Evolutionary conservation across 1,284 basidiomycete genomes (phyloP).

Genomic region (Fistulinella staudtii): DNA sequence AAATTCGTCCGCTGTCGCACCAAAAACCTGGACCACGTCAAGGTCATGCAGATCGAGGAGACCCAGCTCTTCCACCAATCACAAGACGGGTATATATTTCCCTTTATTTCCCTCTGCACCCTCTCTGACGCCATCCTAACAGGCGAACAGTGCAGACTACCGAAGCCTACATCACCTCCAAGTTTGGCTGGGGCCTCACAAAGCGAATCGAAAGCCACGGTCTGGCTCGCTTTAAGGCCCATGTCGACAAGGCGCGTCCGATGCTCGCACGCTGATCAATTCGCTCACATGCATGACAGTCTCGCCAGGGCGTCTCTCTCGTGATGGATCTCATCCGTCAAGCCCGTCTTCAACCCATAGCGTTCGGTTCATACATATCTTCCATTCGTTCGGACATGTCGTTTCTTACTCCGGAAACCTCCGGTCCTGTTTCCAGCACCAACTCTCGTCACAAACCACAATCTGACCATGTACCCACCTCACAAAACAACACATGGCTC

Average conservation of each 20-base stretch:
- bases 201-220: slow-evolving; percentile 78
- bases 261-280: slow-evolving; percentile 1
- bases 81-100: slow-evolving; percentile 54
- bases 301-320: slow-evolving; percentile 75
- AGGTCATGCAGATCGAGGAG: slow-evolving; percentile 79
- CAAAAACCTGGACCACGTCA: slow-evolving; percentile 80
- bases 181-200: slow-evolving; percentile 80
- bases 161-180: slow-evolving; percentile 71
- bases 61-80: slow-evolving; percentile 60
- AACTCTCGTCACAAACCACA: too few relatives aligned
- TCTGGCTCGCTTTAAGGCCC: slow-evolving; percentile 69
- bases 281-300: slow-evolving; percentile 43
- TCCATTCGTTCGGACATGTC: slow-evolving; percentile 35
- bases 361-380: slow-evolving; percentile 43
- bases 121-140: too few relatives aligned
- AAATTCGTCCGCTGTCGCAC: slow-evolving; percentile 68
- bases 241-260: slow-evolving; percentile 63
- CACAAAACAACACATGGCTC: slow-evolving; percentile 24
- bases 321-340: slow-evolving; percentile 72
- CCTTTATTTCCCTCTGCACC: slow-evolving; percentile 9
- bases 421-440: slow-evolving; percentile 14
- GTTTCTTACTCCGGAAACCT: slow-evolving; percentile 22
- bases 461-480: slow-evolving; percentile 5
- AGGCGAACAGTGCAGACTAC: slow-evolving; percentile 75
- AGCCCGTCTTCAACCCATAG: slow-evolving; percentile 67